Percentiles rank a stretch among this genome's conserved stretches.
Conservation (phyloP, 768 basidiomycete species). For the Hygrocybe coccinea region DNA sequence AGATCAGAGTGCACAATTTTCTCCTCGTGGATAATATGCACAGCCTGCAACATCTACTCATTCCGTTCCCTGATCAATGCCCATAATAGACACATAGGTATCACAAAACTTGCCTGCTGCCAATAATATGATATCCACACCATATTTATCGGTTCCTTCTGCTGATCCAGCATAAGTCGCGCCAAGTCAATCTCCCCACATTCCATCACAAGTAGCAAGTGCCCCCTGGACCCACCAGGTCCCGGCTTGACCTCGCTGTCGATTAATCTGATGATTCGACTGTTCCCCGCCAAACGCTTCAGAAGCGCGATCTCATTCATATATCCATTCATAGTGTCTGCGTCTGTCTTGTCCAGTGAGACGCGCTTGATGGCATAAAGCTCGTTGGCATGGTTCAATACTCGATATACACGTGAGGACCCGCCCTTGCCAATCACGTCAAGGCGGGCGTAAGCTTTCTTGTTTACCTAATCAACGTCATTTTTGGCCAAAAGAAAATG, state of each 20-base stretch:
- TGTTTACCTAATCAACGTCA: slow-evolving; percentile 56
- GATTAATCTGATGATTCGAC: slow-evolving; percentile 83
- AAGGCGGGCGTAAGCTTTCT: slow-evolving; percentile 74
- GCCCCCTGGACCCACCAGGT: slow-evolving; percentile 65
- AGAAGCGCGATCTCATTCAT: slow-evolving; percentile 95
- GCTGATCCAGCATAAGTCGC: slow-evolving; percentile 74
- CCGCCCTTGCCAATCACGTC: slow-evolving; percentile 92
- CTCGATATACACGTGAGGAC: slow-evolving; percentile 92
- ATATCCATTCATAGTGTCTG: slow-evolving; percentile 86
- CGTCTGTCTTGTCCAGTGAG: slow-evolving; percentile 80
- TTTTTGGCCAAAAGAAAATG: not conserved
- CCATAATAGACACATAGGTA: not conserved
- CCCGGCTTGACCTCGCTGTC: slow-evolving; percentile 83
- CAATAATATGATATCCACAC: slow-evolving; percentile 94
- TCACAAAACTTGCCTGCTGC: slow-evolving; percentile 69
- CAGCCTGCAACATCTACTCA: slow-evolving; percentile 90
- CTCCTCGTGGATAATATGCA: slow-evolving; percentile 97
- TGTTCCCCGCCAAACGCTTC: slow-evolving; percentile 91
- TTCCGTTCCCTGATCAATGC: not conserved
- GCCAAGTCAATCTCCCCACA: slow-evolving; percentile 93
- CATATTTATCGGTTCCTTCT: slow-evolving; percentile 81
- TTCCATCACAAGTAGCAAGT: slow-evolving; percentile 89
- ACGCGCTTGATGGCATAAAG: slow-evolving; percentile 92
- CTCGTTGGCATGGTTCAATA: slow-evolving; percentile 68
- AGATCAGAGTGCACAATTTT: slow-evolving; percentile 98